Base-by-base conservation (phyloP, 108 stramenopile genomes). In the Skeletonema grethae region DNA sequence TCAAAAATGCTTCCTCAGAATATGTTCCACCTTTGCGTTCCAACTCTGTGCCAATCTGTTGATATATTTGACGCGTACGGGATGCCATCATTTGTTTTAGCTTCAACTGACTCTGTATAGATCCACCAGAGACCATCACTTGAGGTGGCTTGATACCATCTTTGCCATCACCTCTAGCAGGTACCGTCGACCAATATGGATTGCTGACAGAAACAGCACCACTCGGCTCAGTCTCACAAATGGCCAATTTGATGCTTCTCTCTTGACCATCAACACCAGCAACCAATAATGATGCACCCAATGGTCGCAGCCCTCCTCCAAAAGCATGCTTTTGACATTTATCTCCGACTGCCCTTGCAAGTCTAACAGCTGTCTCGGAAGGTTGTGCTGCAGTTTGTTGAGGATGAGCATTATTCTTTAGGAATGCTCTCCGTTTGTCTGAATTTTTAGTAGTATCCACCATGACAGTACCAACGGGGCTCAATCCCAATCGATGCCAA, bases 291-390 rank as follows among this genome's bases (percentile, higher is more conserved):
- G 85, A 85, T 7, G 88, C 78, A 32, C 93, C 93, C 65, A 83
- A 86, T 13, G 91, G 87, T 62, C 90, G 83, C 60, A 92, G 73
- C 8, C 94, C 89, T 16, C 94, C 91, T 16, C 91, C 89, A 79
- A 90, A 89, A 3, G 84, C 73, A 75, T 90, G 84, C 48, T 67
- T 75, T 63, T 95, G 94, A 76, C 90, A 92, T 45, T 84, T 74
- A 63, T 86, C 75, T 1, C 82, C 87, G 18, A 88, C 41, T 24
- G 67, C 74, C 25, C 67, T 60, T 16, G 79, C 56, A 43, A 80
- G 65, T 20, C 79, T 72, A 20, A 73, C 30, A 53, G 67, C 45
- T 35, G 79, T 80, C 69, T 80, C 72, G 2, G 72, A 56, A 5
- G 71, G 66, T 25, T 43, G 65, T 36, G 61, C 58, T 30, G 70